Percentiles rank a stretch among this genome's conserved stretches.
Conservation (phyloP, 2,329 filamentous ascomycete genomes). For the Magnaporthiopsis rhizophila region DNA sequence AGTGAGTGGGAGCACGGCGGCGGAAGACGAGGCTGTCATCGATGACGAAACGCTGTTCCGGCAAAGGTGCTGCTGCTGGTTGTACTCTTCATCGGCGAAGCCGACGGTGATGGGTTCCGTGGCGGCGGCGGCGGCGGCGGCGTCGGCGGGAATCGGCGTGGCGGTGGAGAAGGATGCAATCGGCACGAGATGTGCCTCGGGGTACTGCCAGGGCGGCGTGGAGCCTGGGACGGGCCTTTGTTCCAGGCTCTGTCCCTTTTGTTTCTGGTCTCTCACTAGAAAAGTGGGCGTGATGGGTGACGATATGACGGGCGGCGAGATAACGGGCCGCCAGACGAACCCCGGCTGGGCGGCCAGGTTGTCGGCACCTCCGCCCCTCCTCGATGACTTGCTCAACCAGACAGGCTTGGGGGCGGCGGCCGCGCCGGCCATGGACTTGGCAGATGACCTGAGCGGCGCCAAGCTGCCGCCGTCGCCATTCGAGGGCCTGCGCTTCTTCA, state of each 20-base stretch:
- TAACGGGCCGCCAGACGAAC: background rate
- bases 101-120: too few species aligned
- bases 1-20: too few species aligned
- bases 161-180: background rate
- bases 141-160: background rate
- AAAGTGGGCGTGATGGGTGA: constrained; percentile 4
- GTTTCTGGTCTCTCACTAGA: background rate
- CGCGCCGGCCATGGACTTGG: background rate
- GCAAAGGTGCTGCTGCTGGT: too few species aligned
- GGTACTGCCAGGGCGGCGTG: background rate
- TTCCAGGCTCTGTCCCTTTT: background rate
- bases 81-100: too few species aligned
- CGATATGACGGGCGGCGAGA: background rate
- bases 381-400: background rate
- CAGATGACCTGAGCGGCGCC: background rate
- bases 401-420: background rate
- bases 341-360: background rate
- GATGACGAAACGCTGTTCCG: too few species aligned
- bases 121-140: background rate
- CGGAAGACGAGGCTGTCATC: too few species aligned
- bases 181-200: background rate
- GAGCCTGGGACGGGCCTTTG: background rate
- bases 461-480: constrained; percentile 3
- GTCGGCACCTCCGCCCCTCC: background rate
- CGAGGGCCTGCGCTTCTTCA: background rate